A percentile compares a stretch with the other conserved stretches of the same genome.
Evolutionary conservation across 2,329 filamentous ascomycete species (phyloP).

Genomic region (Phaeosphaeriaceae sp.): DNA sequence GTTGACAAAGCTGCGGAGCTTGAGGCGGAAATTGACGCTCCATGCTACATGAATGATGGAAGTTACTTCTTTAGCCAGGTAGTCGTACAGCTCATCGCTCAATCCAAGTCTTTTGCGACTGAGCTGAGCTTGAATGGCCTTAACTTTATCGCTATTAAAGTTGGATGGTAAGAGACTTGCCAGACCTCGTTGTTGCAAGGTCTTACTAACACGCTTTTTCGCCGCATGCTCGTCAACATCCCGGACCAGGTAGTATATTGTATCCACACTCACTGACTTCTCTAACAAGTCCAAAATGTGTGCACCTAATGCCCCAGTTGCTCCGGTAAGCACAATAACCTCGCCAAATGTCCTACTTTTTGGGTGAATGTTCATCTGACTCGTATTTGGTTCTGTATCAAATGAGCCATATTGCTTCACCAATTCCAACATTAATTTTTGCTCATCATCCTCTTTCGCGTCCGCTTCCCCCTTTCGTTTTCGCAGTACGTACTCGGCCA

Average conservation of each 20-base stretch:
- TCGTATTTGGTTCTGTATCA: constrained; percentile 12
- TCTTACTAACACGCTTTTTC: constrained; percentile 41
- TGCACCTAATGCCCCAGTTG: constrained; percentile 59
- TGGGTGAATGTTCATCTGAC: constrained; percentile 4
- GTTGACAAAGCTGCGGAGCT: constrained; percentile 61
- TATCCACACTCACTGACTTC: constrained; percentile 45
- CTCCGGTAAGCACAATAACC: constrained; percentile 54
- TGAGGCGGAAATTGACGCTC: constrained; percentile 69
- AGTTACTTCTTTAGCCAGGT: constrained; percentile 53
- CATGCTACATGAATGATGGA: constrained; percentile 68
- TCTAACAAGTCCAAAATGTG: constrained; percentile 58
- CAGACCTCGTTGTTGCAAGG: constrained; percentile 40
- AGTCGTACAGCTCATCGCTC: constrained; percentile 46
- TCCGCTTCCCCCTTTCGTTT: constrained; percentile 48
- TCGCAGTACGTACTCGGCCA: constrained; percentile 48
- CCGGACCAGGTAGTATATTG: constrained; percentile 65
- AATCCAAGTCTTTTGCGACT: constrained; percentile 58
- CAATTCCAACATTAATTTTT: constrained; percentile 53
- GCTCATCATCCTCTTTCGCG: constrained; percentile 44
- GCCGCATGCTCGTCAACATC: constrained; percentile 46
- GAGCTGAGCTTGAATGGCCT: constrained; percentile 58
- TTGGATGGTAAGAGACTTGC: constrained; percentile 22
- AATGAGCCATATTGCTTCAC: constrained; percentile 58
- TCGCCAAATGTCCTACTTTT: constrained; percentile 8
- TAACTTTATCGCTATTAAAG: constrained; percentile 46